These are phyloP conservation scores for Nicotiana otophora DNA, from an alignment of 257 asterid species.

Conservation along the genomic window DNA sequence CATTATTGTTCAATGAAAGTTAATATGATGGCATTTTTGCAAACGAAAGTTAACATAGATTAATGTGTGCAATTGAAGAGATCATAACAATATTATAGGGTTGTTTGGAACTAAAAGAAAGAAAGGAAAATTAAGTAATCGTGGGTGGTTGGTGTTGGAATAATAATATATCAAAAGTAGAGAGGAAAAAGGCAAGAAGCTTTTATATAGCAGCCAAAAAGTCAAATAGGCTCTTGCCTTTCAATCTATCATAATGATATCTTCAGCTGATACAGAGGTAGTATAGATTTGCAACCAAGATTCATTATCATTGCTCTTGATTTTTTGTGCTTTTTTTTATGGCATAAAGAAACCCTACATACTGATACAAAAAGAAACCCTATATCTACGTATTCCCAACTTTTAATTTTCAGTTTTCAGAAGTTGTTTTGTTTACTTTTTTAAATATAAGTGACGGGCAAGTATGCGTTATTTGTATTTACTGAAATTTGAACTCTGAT, in stretches of 20 bases:
- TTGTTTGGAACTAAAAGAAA: slow-evolving; percentile 54
- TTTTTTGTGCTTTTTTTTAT: slow-evolving; percentile 22
- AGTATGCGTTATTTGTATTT: too few species aligned
- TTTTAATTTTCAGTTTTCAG: not conserved
- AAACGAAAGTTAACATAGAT: slow-evolving; percentile 39
- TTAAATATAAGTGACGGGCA: too few species aligned
- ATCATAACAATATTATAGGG: slow-evolving; percentile 62
- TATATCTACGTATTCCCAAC: not conserved
- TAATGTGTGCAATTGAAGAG: slow-evolving; percentile 83
- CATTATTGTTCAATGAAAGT: slow-evolving; percentile 15
- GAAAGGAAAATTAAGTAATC: not conserved
- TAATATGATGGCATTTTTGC: slow-evolving; percentile 21
- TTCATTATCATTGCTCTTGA: slow-evolving; percentile 60
- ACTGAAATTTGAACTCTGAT: too few species aligned
- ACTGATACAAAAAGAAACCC: not conserved
- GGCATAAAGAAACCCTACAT: slow-evolving; percentile 34
- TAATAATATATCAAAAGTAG: slow-evolving; percentile 16
- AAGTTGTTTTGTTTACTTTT: too few species aligned
- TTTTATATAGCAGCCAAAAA: slow-evolving; percentile 58
- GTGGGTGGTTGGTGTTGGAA: slow-evolving; percentile 59
- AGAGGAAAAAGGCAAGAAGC: slow-evolving; percentile 70
- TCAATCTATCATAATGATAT: slow-evolving; percentile 39
- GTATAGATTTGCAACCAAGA: slow-evolving; percentile 69
- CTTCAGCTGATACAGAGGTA: slow-evolving; percentile 31
- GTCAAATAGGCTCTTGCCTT: slow-evolving; percentile 66